These are phyloP conservation scores for Melampsora larici-populina DNA, from an alignment of 1,284 basidiomycete species.

Conservation along the genomic window DNA sequence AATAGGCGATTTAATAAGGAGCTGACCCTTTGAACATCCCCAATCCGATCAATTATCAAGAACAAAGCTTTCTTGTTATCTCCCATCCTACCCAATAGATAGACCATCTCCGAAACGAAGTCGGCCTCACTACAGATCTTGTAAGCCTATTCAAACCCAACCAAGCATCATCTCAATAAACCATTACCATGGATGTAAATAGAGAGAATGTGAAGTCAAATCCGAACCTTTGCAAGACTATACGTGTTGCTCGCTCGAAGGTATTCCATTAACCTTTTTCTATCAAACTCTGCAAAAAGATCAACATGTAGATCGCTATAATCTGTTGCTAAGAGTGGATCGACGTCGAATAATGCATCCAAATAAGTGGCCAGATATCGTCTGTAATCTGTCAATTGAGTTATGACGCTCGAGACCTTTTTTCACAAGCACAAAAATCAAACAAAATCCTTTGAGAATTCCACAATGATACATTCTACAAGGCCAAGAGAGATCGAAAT, in stretches of 20 bases:
- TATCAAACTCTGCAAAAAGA: slow-evolving; percentile 85
- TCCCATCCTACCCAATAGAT: slow-evolving; percentile 92
- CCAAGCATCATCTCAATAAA: not conserved
- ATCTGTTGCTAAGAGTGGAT: slow-evolving; percentile 72
- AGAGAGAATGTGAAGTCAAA: slow-evolving; percentile 8
- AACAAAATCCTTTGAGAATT: slow-evolving; percentile 23
- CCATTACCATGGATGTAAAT: slow-evolving; percentile 14
- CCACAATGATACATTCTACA: no score
- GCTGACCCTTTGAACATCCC: slow-evolving; percentile 79
- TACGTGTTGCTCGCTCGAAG: slow-evolving; percentile 87
- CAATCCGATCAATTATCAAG: slow-evolving; percentile 90
- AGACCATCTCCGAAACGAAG: slow-evolving; percentile 94
- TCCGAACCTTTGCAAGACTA: slow-evolving; percentile 71
- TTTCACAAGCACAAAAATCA: not conserved
- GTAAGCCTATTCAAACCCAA: slow-evolving; percentile 66
- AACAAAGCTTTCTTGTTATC: slow-evolving; percentile 91
- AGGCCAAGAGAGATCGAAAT: no score
- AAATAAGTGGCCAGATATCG: slow-evolving; percentile 89
- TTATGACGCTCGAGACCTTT: slow-evolving; percentile 79
- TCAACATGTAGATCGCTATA: slow-evolving; percentile 86
- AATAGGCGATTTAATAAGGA: not conserved
- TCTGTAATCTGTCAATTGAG: slow-evolving; percentile 73
- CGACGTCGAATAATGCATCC: slow-evolving; percentile 82
- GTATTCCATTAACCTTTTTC: slow-evolving; percentile 77
- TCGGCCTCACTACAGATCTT: slow-evolving; percentile 76